Base-by-base conservation (phyloP, 2,329 filamentous ascomycete species). In the Cryphonectria japonica region DNA sequence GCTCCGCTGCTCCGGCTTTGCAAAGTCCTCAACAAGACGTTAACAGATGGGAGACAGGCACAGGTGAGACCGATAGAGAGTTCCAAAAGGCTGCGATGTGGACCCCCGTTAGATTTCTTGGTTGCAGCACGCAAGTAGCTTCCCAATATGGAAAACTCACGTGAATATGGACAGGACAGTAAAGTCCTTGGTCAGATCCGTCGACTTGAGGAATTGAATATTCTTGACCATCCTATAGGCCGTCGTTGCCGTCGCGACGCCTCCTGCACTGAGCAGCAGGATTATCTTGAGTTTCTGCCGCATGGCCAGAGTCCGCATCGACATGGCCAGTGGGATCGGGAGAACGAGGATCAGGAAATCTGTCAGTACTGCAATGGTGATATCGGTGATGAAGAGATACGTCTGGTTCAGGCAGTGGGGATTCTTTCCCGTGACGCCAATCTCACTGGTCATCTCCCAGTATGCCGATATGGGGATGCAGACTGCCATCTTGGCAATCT, bases 281-380 rank as follows among this genome's bases (percentile, higher is more conserved):
- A 74, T 71, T 37, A 82, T 78, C 69, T 78, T 79, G 3, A 80
- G n/a, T 71, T 80, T 82, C 70, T 78, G 61, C 46, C 62, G 79
- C 3, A 63, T 65, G 29, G 74, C 41, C 1, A 76, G 72, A 68
- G 79, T 74, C 22, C 76, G 75, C 43, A 82, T 70, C 0, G 72
- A 75, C 77, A 79, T 1, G 77, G 76, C 60, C 62, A 82, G 70
- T 0, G 78, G 76, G 11, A 81, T 74, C 2, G 80, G 80, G 7
- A 82, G 67, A 11, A 80, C 19, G 37, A 82, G 74, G 26, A 81
- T 79, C 52, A 79, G 74, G 34, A 78, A 69, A 68, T 82, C 80
- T 32, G 78, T 80, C 7, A 80, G 50, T 19, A 79, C 76, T 59
- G 77, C 78, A 16, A 80, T 70, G 16, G 76, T 72, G 1, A 78